Conservation (phyloP, 2,329 filamentous ascomycete species). For the Arthrinium phaeospermum region DNA sequence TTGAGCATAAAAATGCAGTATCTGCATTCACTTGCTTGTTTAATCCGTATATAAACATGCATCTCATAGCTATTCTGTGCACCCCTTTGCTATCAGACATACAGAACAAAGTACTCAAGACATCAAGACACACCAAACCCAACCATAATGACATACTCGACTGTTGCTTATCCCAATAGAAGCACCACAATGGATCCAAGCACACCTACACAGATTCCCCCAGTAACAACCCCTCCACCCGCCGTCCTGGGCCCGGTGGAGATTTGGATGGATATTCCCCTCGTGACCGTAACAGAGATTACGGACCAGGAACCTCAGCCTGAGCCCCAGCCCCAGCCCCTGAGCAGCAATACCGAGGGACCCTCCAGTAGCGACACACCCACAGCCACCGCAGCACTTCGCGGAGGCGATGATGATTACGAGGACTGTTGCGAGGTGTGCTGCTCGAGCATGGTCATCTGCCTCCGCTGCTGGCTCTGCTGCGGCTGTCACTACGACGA, state of each 20-base stretch:
- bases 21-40: not conserved
- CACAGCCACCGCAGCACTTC: not conserved
- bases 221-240: not conserved
- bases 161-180: not conserved
- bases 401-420: not conserved
- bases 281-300: not conserved
- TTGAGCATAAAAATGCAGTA: not conserved
- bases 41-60: not conserved
- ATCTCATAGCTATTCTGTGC: not conserved
- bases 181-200: not conserved
- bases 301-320: not conserved
- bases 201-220: not conserved
- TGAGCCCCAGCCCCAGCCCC: not conserved
- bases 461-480: constrained; percentile 8
- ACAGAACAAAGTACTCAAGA: not conserved
- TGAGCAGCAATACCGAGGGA: not conserved
- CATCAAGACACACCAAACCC: not conserved
- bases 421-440: constrained; percentile 5
- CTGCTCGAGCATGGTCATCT: constrained; percentile 12
- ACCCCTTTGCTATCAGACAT: not conserved
- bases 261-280: not conserved
- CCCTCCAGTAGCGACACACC: too few relatives aligned
- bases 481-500: constrained; percentile 5
- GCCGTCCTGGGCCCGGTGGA: not conserved
- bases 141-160: not conserved